Percentiles rank a stretch among this genome's conserved stretches.
Evolutionary conservation across 2,329 filamentous ascomycete genomes (phyloP).

Genomic region (Calonectria montana): DNA sequence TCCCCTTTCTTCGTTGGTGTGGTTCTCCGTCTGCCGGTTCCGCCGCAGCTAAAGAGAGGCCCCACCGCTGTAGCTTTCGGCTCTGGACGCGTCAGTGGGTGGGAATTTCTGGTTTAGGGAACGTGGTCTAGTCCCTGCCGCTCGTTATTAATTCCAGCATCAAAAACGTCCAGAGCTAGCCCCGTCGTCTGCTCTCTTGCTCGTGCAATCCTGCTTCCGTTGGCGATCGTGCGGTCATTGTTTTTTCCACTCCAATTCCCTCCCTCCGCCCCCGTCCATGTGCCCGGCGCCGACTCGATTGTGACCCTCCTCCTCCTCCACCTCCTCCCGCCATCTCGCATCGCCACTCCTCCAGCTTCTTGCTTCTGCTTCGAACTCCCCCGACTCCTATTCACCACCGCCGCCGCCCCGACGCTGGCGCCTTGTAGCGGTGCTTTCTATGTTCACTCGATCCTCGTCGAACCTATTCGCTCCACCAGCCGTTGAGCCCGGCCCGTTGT

Average conservation of each 20-base stretch:
- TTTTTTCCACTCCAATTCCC: not conserved
- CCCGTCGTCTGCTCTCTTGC: not conserved
- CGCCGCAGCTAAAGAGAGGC: constrained; percentile 19
- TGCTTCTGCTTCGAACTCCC: constrained; percentile 1
- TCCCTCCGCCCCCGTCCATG: not conserved
- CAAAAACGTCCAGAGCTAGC: constrained; percentile 12
- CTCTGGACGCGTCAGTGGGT: constrained; percentile 40
- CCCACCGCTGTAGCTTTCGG: constrained; percentile 35
- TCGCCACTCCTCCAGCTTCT: not conserved
- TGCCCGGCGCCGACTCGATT: not conserved
- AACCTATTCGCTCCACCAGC: constrained; percentile 55
- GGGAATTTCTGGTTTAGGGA: constrained; percentile 38
- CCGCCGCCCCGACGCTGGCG: constrained; percentile 39
- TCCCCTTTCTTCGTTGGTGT: constrained; percentile 23
- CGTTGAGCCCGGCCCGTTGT: constrained; percentile 40
- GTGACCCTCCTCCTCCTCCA: not conserved
- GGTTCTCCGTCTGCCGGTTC: constrained; percentile 4
- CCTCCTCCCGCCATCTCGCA: not conserved
- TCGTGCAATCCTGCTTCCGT: constrained; percentile 14
- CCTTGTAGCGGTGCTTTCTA: constrained; percentile 40
- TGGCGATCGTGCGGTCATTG: not conserved
- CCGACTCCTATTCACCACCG: constrained; percentile 26
- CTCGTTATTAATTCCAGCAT: constrained; percentile 42
- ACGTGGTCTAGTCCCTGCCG: constrained; percentile 45
- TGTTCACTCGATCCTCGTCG: constrained; percentile 41